Conservation (phyloP, 495 filamentous ascomycete genomes). For the Neurospora tetraspora region DNA sequence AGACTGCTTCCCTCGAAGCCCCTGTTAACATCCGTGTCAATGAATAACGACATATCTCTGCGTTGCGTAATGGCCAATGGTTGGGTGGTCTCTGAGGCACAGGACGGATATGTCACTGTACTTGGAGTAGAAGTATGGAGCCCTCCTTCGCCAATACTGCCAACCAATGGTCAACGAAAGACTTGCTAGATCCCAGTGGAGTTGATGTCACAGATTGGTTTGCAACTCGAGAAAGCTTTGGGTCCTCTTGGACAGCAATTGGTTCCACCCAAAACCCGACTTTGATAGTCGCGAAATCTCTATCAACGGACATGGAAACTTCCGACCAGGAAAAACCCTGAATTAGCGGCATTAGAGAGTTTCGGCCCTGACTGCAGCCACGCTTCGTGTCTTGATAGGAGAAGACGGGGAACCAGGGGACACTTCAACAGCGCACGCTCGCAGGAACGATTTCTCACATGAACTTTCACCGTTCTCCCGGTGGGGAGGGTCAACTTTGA, state of each 20-base stretch:
- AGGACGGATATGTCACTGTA: neutral
- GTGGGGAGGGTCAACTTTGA: neutral
- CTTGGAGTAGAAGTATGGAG: neutral
- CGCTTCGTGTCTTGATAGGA: conserved; percentile 8
- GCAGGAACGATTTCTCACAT: conserved; percentile 24
- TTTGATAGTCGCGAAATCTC: neutral
- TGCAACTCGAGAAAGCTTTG: neutral
- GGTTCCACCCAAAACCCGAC: neutral
- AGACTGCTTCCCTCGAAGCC: neutral
- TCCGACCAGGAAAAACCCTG: neutral
- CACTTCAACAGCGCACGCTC: conserved; percentile 8
- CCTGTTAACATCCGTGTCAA: neutral
- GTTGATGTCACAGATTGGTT: neutral
- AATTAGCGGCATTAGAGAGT: neutral
- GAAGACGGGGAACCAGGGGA: neutral
- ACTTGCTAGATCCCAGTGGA: neutral
- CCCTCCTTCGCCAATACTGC: neutral
- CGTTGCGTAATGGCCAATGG: neutral
- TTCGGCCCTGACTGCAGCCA: conserved; percentile 8
- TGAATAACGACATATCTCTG: neutral
- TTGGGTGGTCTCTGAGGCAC: neutral
- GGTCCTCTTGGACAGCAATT: neutral
- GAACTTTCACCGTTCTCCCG: conserved; percentile 13
- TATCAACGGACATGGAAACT: neutral
- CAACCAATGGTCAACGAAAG: neutral